Conservation (phyloP, 1,284 basidiomycete genomes). For the Marasmius tenuissimus region DNA sequence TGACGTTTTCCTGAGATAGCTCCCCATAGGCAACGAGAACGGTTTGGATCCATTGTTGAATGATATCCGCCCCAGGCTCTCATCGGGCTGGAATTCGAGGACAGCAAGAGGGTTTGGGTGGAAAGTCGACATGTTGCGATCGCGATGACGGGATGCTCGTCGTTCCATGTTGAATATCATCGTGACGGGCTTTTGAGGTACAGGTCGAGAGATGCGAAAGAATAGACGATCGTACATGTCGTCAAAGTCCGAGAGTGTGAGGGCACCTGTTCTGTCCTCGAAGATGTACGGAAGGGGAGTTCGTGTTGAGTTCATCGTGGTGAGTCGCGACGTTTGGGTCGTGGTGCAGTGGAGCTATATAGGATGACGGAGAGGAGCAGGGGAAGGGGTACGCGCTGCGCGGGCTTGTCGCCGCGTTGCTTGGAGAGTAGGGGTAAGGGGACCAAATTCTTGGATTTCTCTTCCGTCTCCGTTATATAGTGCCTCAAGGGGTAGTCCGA, state of each 20-base stretch:
- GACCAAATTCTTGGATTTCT: neutral
- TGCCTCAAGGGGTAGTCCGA: neutral
- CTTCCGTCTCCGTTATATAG: neutral
- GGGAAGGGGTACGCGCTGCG: neutral
- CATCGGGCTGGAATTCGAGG: conserved; percentile 56
- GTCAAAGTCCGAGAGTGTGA: conserved; percentile 61
- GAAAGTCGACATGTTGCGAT: conserved; percentile 42
- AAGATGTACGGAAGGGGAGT: conserved; percentile 48
- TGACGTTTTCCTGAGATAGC: conserved; percentile 59
- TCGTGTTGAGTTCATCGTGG: neutral
- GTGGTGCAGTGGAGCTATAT: neutral
- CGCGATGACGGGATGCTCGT: conserved; percentile 57
- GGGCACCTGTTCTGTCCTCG: conserved; percentile 67
- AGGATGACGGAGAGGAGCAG: neutral
- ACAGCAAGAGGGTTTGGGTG: conserved; percentile 49
- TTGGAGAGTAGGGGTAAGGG: neutral
- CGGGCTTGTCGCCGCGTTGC: too few relatives aligned
- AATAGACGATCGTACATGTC: conserved; percentile 75
- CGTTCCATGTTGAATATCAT: conserved; percentile 63
- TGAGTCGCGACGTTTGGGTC: neutral
- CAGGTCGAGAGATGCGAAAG: conserved; percentile 53
- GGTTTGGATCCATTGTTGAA: conserved; percentile 36
- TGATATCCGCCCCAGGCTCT: conserved; percentile 55
- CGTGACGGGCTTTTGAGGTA: conserved; percentile 34
- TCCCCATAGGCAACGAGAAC: conserved; percentile 52